Evolutionary conservation across 2,329 filamentous ascomycete species (phyloP), one percentile per base, ranked within the genome.

Genomic region (Leptographium wingfieldii): DNA sequence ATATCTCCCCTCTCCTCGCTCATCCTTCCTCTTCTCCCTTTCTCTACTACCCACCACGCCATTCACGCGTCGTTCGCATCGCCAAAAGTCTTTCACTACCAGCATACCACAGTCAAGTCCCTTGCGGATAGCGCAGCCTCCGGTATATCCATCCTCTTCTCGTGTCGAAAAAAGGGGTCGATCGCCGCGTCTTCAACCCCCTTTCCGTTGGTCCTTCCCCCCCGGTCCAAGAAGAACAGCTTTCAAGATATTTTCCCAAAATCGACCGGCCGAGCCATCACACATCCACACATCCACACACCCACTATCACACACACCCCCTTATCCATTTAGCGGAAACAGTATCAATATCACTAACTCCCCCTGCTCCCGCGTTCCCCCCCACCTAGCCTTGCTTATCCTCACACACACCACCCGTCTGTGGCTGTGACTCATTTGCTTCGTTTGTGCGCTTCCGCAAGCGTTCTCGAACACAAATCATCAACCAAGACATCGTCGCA

Each of bases 401-500:
- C 49, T 52, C n/a, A 11, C 52, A 38, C 52, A 55, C 25, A 55
- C 35, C 19, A 31, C 49, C 55, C 1, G 10, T 29, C 49, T 52
- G 52, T 55, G 52, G 52, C 52, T 55, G 52, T 55, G 52, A 55
- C 52, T 55, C 52, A 55, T 51, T 46, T 38, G 40, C 35, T 49
- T 10, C 1, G 11, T 38, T 27, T 19, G 27, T 27, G 12, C n/a
- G 46, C 27, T 54, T 19, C 27, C 54, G 43, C 31, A 40, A 55
- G 51, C 38, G 38, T 40, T 43, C 40, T 43, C 40, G 40, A 43
- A 43, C 49, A 52, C 49, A 25, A 52, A 11, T 11, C 48, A 12
- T 11, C 22, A 52, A 2, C 49, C 25, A 27, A 52, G 49, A 27
- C 49, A 52, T 27, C 6, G 49, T 6, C n/a, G 27, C 14, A 19